A percentile compares a stretch with the other conserved stretches of the same genome.
Evolutionary conservation across 768 basidiomycete genomes (phyloP).

Genomic region (Tricholoma hemisulphureum): DNA sequence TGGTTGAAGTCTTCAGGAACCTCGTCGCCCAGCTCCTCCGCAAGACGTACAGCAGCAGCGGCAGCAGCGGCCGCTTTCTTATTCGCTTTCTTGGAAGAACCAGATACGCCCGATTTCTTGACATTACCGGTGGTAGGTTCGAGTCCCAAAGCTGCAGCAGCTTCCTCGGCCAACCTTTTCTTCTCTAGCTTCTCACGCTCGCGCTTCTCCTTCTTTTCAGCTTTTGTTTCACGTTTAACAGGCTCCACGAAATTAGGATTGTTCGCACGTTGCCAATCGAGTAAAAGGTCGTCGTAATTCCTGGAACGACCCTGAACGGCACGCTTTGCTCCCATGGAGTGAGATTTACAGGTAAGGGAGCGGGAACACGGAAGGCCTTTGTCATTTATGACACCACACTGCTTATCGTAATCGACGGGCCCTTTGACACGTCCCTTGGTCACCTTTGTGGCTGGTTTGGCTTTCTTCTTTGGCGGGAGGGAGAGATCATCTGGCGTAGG

Average conservation of each 20-base stretch:
- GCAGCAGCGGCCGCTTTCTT: conserved; percentile 55
- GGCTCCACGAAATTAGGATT: conserved; percentile 90
- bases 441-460: conserved; percentile 63
- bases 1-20: conserved; percentile 71
- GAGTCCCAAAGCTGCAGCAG: conserved; percentile 55
- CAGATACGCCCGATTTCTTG: conserved; percentile 43
- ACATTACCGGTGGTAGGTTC: conserved; percentile 46
- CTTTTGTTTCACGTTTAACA: conserved; percentile 81
- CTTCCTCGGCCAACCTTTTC: conserved; percentile 69
- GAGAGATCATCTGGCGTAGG: conserved; percentile 62
- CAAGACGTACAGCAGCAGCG: conserved; percentile 49
- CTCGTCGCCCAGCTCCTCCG: conserved; percentile 54
- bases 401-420: conserved; percentile 86
- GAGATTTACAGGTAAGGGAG: conserved; percentile 96
- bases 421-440: conserved; percentile 81
- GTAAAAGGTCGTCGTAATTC: conserved; percentile 79
- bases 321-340: conserved; percentile 95
- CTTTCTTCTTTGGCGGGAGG: conserved; percentile 75
- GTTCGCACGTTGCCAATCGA: conserved; percentile 88
- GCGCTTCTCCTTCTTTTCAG: conserved; percentile 82
- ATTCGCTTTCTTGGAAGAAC: conserved; percentile 61
- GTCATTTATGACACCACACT: conserved; percentile 97
- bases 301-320: conserved; percentile 84
- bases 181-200: conserved; percentile 82
- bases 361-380: conserved; percentile 91